Percentiles rank a stretch among this genome's conserved stretches.
Conservation (phyloP, 2,329 filamentous ascomycete genomes). For the Curvularia spicifera region DNA sequence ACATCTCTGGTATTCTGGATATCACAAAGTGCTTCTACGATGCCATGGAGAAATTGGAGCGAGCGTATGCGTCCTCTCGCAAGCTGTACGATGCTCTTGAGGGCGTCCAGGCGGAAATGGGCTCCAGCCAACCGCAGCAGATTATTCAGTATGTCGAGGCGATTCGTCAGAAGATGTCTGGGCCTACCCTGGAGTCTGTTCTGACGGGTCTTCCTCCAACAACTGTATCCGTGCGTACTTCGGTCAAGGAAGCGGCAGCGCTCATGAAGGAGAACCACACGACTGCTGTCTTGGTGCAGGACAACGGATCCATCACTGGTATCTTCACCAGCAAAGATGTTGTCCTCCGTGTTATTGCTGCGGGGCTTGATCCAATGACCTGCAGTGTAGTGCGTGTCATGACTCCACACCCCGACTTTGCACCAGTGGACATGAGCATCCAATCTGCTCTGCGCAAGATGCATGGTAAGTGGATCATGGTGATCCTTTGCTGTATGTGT, state of each 20-base stretch:
- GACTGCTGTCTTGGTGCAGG: constrained; percentile 92
- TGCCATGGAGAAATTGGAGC: constrained; percentile 99
- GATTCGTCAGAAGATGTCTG: constrained; percentile 94
- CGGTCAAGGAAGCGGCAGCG: constrained; percentile 91
- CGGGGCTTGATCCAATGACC: constrained; percentile 88
- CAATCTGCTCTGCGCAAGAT: constrained; percentile 98
- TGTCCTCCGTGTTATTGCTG: constrained; percentile 95
- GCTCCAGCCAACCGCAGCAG: constrained; percentile 94
- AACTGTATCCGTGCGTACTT: constrained; percentile 93
- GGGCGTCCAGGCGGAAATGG: constrained; percentile 95
- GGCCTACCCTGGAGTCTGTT: constrained; percentile 92
- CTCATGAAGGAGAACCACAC: constrained; percentile 99
- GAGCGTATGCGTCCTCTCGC: constrained; percentile 95
- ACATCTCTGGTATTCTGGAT: constrained; percentile 96
- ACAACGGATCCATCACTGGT: constrained; percentile 95
- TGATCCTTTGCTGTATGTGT: background rate
- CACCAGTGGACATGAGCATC: constrained; percentile 98
- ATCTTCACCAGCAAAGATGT: constrained; percentile 99
- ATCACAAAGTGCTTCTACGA: constrained; percentile 99
- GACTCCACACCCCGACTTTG: constrained; percentile 99
- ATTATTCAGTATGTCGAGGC: constrained; percentile 99
- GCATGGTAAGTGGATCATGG: constrained; percentile 73
- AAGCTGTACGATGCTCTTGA: constrained; percentile 97
- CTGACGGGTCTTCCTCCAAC: constrained; percentile 89
- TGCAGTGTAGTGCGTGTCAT: constrained; percentile 99